Evolutionary conservation across 129 eudicot species (phyloP).

Genomic region (Erigeron canadensis): DNA sequence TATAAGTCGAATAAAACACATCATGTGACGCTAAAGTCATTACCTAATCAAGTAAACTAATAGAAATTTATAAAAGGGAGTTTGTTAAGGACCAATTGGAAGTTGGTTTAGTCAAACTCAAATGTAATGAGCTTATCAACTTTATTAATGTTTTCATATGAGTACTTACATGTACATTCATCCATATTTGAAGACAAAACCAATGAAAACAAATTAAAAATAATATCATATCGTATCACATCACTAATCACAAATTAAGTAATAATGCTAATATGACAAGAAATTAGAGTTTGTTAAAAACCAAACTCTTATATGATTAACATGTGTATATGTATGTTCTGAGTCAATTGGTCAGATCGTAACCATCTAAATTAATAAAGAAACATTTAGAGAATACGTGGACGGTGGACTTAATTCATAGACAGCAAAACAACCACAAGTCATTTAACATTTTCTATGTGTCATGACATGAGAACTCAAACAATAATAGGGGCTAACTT

Average conservation of each 20-base stretch:
- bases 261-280: neutral
- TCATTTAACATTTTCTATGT: neutral
- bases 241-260: neutral
- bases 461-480: too few species aligned
- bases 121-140: neutral
- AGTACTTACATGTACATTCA: neutral
- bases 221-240: neutral
- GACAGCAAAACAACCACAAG: neutral
- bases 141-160: too few species aligned
- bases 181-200: neutral
- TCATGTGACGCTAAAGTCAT: neutral
- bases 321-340: too few species aligned
- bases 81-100: neutral
- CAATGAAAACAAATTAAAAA: neutral
- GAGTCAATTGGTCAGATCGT: neutral
- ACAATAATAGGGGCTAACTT: too few species aligned
- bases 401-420: neutral
- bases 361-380: neutral
- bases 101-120: neutral
- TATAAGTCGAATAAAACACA: neutral
- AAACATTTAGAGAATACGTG: neutral
- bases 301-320: neutral
- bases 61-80: neutral
- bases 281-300: neutral
- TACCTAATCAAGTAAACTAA: neutral